Percentiles rank a stretch among this genome's conserved stretches.
These are phyloP conservation scores for Sporothrix euskadiensis DNA, from an alignment of 2,329 filamentous ascomycete species.

Conservation along the genomic window DNA sequence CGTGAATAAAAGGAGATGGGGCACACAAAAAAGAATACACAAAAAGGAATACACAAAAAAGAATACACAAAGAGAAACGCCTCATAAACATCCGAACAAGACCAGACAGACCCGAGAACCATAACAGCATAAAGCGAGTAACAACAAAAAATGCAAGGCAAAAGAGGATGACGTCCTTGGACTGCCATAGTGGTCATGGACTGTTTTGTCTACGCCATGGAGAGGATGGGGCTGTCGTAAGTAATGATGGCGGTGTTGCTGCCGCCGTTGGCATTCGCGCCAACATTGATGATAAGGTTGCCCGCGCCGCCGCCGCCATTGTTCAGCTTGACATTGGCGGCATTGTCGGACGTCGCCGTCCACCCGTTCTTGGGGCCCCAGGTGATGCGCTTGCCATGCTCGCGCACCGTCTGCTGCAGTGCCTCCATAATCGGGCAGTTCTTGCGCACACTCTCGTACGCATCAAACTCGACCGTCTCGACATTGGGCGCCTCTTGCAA, in stretches of 20 bases:
- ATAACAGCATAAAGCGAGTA: background rate
- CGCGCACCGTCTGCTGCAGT: constrained; percentile 55
- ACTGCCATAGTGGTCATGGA: background rate
- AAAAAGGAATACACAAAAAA: background rate
- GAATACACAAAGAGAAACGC: background rate
- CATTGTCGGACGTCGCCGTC: constrained; percentile 40
- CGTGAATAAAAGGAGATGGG: background rate
- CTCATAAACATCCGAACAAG: background rate
- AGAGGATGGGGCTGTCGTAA: constrained; percentile 4
- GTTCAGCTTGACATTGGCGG: background rate
- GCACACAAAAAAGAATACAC: background rate
- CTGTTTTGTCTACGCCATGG: background rate
- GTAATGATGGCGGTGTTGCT: background rate
- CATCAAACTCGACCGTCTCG: constrained; percentile 67
- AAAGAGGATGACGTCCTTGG: background rate
- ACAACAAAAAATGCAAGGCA: background rate
- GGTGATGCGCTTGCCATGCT: constrained; percentile 54
- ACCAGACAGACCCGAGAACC: background rate
- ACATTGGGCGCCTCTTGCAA: constrained; percentile 59
- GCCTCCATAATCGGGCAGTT: constrained; percentile 64
- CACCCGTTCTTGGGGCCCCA: constrained; percentile 71
- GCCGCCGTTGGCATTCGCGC: background rate
- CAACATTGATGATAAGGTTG: background rate
- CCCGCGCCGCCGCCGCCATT: background rate
- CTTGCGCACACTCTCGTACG: constrained; percentile 64